Conservation (phyloP, 83 land plant genomes). For the Picea engelmannii region DNA sequence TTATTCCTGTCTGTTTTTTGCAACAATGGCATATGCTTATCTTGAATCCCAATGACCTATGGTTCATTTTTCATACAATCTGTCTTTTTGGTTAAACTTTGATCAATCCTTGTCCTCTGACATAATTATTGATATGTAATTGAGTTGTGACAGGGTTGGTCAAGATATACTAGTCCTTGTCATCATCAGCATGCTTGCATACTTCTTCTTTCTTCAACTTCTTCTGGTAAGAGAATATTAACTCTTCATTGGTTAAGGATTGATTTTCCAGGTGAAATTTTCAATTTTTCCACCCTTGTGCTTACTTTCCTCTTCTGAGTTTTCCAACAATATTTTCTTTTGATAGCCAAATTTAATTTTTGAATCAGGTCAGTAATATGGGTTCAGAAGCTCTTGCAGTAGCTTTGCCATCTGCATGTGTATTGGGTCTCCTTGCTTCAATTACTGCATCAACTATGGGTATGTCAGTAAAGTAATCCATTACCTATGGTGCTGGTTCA, state of each 20-base stretch:
- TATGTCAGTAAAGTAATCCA: slow-evolving; percentile 18
- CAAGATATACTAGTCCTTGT: slow-evolving; percentile 79
- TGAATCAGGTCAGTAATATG: slow-evolving; percentile 51
- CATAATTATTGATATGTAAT: background rate
- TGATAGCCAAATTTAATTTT: background rate
- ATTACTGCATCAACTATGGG: slow-evolving; percentile 81
- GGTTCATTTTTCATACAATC: background rate
- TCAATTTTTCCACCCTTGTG: background rate
- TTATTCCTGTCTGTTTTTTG: too few species aligned
- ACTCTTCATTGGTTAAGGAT: background rate
- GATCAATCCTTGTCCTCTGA: background rate
- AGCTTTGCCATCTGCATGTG: slow-evolving; percentile 79
- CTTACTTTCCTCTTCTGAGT: background rate
- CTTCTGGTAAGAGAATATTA: slow-evolving; percentile 59
- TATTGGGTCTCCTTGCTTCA: slow-evolving; percentile 78
- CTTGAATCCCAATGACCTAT: background rate
- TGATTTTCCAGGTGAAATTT: background rate
- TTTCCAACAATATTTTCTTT: background rate
- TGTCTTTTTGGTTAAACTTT: background rate
- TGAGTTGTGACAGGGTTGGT: slow-evolving; percentile 49
- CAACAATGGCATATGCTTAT: too few species aligned
- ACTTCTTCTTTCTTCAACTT: slow-evolving; percentile 83
- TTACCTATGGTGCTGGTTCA: background rate
- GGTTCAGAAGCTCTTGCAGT: slow-evolving; percentile 74
- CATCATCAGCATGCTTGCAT: slow-evolving; percentile 80